A percentile compares a stretch with the other conserved stretches of the same genome.
phyloP scores from a whole-genome alignment of 2,329 filamentous ascomycete species.

The Colletotrichum liriopes region DNA sequence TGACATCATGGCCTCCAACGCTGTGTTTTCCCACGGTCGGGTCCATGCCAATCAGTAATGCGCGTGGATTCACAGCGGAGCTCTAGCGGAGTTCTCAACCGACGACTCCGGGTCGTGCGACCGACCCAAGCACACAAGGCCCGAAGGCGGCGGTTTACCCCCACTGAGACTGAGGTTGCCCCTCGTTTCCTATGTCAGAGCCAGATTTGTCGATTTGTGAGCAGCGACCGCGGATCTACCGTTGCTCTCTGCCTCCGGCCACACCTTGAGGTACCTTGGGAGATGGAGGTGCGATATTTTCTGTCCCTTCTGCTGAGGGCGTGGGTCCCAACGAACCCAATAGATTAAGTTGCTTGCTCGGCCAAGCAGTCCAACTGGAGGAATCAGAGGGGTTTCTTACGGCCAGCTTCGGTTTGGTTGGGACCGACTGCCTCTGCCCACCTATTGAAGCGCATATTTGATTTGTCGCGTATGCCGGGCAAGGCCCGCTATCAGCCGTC shows the following conservation, averaged over 20 bases:
- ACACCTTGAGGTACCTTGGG: slow-evolving; percentile 39
- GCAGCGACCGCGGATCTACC: slow-evolving; percentile 35
- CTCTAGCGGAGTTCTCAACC: slow-evolving; percentile 39
- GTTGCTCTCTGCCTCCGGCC: slow-evolving; percentile 22
- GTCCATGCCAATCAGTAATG: slow-evolving; percentile 39
- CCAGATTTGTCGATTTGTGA: slow-evolving; percentile 39
- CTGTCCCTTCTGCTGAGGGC: slow-evolving; percentile 37
- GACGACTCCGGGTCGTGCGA: slow-evolving; percentile 35
- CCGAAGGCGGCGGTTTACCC: slow-evolving; percentile 38
- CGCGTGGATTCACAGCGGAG: slow-evolving; percentile 41
- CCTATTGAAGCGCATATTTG: slow-evolving; percentile 38
- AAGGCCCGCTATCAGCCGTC: slow-evolving; percentile 28
- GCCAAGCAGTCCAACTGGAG: slow-evolving; percentile 39
- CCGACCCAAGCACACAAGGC: slow-evolving; percentile 32
- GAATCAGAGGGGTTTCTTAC: slow-evolving; percentile 34
- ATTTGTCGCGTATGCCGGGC: slow-evolving; percentile 35
- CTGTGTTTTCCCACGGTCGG: slow-evolving; percentile 19
- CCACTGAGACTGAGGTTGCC: slow-evolving; percentile 29
- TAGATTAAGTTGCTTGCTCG: slow-evolving; percentile 34
- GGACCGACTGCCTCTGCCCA: slow-evolving; percentile 37
- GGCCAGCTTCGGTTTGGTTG: slow-evolving; percentile 42
- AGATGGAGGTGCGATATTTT: slow-evolving; percentile 43
- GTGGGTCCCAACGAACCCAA: slow-evolving; percentile 42
- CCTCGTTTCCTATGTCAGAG: slow-evolving; percentile 32
- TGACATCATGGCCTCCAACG: slow-evolving; percentile 36